Evolutionary conservation across 1,284 basidiomycete genomes (phyloP).

Genomic region (Malassezia sympodialis): DNA sequence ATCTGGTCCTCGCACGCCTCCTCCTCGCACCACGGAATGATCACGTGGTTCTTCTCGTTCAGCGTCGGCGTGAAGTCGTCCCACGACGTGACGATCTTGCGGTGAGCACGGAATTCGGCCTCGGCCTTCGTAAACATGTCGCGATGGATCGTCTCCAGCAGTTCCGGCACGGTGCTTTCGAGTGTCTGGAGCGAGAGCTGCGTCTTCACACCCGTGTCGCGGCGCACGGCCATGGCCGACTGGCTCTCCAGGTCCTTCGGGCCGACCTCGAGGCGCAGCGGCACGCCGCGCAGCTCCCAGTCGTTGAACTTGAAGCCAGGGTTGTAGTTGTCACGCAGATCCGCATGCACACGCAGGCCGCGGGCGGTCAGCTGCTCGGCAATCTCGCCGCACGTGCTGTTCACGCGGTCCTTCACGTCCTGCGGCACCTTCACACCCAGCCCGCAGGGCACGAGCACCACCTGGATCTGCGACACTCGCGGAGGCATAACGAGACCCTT

Average conservation of each 20-base stretch:
- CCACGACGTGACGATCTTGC: constrained; percentile 73
- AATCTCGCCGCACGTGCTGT: constrained; percentile 60
- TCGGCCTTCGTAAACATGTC: constrained; percentile 80
- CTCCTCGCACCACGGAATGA: constrained; percentile 92
- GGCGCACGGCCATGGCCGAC: constrained; percentile 73
- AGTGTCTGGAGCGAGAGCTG: constrained; percentile 22
- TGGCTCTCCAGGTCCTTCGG: constrained; percentile 79
- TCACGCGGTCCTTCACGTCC: constrained; percentile 60
- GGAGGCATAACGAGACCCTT: constrained; percentile 92
- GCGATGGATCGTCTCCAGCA: constrained; percentile 76
- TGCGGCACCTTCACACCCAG: constrained; percentile 55
- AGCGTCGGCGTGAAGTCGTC: constrained; percentile 77
- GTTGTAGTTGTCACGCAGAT: constrained; percentile 87
- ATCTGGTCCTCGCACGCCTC: constrained; percentile 94
- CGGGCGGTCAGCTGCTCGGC: constrained; percentile 53
- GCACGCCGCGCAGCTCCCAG: constrained; percentile 86
- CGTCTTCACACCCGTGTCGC: constrained; percentile 61
- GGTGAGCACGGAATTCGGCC: constrained; percentile 61
- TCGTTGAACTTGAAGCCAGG: constrained; percentile 99
- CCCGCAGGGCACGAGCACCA: constrained; percentile 82
- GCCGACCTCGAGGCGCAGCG: constrained; percentile 89
- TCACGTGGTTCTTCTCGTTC: constrained; percentile 76
- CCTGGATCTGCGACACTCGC: constrained; percentile 83
- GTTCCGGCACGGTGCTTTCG: constrained; percentile 32
- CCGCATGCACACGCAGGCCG: constrained; percentile 76